Evolutionary conservation across 2,329 filamentous ascomycete genomes (phyloP).

Genomic region (Rhexocercosporidium sp.): DNA sequence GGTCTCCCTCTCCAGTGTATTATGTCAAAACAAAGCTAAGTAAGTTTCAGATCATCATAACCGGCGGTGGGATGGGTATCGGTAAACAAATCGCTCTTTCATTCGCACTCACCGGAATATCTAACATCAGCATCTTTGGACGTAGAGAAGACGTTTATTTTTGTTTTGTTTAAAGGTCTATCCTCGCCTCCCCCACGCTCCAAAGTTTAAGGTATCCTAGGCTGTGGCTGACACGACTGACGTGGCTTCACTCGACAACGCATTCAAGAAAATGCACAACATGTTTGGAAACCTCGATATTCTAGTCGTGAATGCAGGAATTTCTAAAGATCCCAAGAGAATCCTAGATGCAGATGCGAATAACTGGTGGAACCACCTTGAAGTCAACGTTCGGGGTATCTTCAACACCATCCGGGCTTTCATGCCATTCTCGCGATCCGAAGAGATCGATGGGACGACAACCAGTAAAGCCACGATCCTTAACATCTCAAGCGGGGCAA

Average conservation of each 20-base stretch:
- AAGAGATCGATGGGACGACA: not conserved
- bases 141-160: slow-evolving; percentile 16
- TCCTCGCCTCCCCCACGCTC: not conserved
- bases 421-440: not conserved
- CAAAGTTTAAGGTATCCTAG: not conserved
- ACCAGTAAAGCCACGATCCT: not conserved
- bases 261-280: not conserved
- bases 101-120: slow-evolving; percentile 34
- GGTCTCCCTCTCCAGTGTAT: not conserved
- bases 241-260: not conserved
- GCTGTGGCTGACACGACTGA: not conserved
- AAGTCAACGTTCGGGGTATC: not conserved
- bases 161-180: not conserved
- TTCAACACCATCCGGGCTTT: slow-evolving; percentile 3
- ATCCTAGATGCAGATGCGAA: not conserved
- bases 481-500: not conserved
- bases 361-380: not conserved
- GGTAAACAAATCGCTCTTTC: slow-evolving; percentile 24
- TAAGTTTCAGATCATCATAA: slow-evolving; percentile 16
- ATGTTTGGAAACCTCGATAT: slow-evolving; percentile 1
- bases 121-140: slow-evolving; percentile 37
- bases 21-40: not conserved
- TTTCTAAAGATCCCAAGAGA: not conserved
- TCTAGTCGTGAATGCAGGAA: not conserved
- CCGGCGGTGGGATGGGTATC: slow-evolving; percentile 27